Evolutionary conservation across 1,284 basidiomycete species (phyloP).

Genomic region (Cutaneotrichosporon sp.): DNA sequence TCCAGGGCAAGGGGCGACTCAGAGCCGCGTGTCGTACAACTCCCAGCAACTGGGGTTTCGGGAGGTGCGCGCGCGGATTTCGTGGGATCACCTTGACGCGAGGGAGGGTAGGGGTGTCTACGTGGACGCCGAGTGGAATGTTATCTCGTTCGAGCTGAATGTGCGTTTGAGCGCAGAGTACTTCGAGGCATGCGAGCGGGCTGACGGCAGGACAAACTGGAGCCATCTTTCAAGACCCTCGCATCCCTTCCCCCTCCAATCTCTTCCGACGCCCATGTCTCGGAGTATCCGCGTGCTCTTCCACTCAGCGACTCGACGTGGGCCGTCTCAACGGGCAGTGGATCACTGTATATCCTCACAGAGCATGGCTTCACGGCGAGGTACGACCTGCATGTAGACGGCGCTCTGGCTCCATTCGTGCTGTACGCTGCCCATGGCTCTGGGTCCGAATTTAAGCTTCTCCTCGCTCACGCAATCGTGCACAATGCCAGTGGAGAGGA

Average conservation of each 20-base stretch:
- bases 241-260: constrained; percentile 57
- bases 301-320: constrained; percentile 56
- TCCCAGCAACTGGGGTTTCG: constrained; percentile 37
- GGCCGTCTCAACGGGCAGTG: constrained; percentile 67
- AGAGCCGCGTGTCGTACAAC: constrained; percentile 32
- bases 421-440: constrained; percentile 24
- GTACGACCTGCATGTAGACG: constrained; percentile 52
- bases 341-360: constrained; percentile 59
- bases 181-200: background rate
- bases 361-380: constrained; percentile 50
- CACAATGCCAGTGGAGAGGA: constrained; percentile 4
- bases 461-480: constrained; percentile 26
- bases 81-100: constrained; percentile 72
- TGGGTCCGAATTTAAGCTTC: constrained; percentile 17
- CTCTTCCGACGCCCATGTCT: constrained; percentile 43
- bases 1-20: constrained; percentile 37
- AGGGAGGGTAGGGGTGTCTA: constrained; percentile 56
- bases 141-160: constrained; percentile 60
- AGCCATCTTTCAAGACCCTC: constrained; percentile 57
- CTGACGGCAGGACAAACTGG: constrained; percentile 52
- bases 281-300: constrained; percentile 71
- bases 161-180: constrained; percentile 19
- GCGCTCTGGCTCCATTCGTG: constrained; percentile 54
- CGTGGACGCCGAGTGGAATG: constrained; percentile 62
- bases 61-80: constrained; percentile 75